A percentile compares a stretch with the other conserved stretches of the same genome.
Conservation (phyloP, 805 yeast genomes). For the Barnettozyma siamensis region DNA sequence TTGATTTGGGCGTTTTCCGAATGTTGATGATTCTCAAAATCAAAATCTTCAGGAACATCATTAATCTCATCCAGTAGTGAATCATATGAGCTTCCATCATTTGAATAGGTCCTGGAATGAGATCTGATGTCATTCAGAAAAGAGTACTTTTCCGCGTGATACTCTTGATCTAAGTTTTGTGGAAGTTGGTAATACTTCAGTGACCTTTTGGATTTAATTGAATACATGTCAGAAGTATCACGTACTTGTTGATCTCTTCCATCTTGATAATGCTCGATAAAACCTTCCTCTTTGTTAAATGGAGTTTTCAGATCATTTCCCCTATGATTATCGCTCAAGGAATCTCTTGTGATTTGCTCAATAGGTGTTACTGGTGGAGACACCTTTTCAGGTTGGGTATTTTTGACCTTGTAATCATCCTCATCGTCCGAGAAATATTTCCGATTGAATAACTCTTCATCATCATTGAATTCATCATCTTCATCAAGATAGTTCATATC, state of each 20-base stretch:
- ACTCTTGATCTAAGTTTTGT: constrained; percentile 31
- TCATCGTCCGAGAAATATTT: constrained; percentile 25
- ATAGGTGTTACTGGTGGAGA: neutral
- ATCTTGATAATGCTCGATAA: too few species aligned
- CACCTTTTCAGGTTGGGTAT: neutral
- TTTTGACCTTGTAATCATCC: constrained; percentile 4
- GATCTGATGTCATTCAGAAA: constrained; percentile 8
- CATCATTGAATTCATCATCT: constrained; percentile 29
- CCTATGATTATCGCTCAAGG: constrained; percentile 1
- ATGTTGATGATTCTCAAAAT: constrained; percentile 21
- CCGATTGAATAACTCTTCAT: constrained; percentile 28
- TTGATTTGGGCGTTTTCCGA: too few species aligned
- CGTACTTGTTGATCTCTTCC: too few species aligned
- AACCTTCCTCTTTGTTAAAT: too few species aligned
- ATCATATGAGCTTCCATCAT: constrained; percentile 27
- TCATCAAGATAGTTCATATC: constrained; percentile 35
- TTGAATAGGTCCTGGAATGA: neutral
- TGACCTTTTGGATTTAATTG: constrained; percentile 10
- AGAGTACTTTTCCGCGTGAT: constrained; percentile 1
- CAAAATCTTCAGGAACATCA: constrained; percentile 40
- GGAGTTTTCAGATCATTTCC: too few species aligned
- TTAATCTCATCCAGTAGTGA: constrained; percentile 46
- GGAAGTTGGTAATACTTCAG: constrained; percentile 36
- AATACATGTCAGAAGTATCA: too few species aligned
- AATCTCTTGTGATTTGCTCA: neutral